Conservation (phyloP, 176 grass and related monocot genomes). For the Elaeis guineensis region DNA sequence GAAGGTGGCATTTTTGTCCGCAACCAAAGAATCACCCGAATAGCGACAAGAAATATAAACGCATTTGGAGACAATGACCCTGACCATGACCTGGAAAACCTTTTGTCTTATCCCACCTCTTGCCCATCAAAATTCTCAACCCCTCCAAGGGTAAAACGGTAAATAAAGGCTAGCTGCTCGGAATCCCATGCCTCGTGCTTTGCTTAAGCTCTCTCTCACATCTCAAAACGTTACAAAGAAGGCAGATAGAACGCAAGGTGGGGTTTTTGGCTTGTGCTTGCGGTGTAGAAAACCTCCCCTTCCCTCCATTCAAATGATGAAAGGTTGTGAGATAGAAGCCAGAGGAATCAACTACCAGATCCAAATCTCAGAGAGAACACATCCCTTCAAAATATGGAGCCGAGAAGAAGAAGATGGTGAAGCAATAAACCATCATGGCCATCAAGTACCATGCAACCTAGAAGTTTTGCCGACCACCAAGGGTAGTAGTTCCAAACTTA, state of each 20-base stretch:
- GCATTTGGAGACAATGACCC: too few species aligned
- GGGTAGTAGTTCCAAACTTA: not conserved
- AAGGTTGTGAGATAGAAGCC: conserved; percentile 57
- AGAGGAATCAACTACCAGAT: conserved; percentile 54
- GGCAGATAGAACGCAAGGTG: conserved; percentile 3
- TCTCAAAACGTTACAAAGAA: too few species aligned
- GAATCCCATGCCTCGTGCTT: too few species aligned
- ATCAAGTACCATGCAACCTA: not conserved
- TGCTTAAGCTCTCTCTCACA: too few species aligned
- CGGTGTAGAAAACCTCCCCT: conserved; percentile 2
- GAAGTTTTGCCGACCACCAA: not conserved
- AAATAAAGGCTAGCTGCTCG: too few species aligned
- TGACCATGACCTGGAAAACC: too few species aligned
- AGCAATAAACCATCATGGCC: not conserved
- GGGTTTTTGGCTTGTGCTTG: not conserved
- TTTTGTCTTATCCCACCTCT: too few species aligned
- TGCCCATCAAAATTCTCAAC: too few species aligned
- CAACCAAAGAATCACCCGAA: too few species aligned
- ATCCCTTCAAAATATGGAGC: conserved; percentile 60
- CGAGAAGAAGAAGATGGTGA: conserved; percentile 32
- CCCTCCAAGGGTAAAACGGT: too few species aligned
- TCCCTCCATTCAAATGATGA: conserved; percentile 28
- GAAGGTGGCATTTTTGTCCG: too few species aligned
- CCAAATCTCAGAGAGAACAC: conserved; percentile 19
- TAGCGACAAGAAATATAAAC: too few species aligned